These are phyloP conservation scores for Tricholoma matsutake DNA, from an alignment of 768 basidiomycete genomes.

Conservation along the genomic window DNA sequence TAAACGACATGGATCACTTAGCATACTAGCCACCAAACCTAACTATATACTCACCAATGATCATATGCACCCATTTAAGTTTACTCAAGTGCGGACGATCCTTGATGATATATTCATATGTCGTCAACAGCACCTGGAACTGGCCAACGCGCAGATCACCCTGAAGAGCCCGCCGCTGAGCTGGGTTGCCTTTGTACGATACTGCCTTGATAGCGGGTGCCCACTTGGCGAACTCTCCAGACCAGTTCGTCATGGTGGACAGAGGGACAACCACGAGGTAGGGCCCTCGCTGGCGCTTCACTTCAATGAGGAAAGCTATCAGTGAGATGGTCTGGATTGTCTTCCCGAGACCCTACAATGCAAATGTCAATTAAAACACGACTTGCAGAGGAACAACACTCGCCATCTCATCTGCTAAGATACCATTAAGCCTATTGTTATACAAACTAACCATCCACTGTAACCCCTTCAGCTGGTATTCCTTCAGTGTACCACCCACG, in stretches of 20 bases:
- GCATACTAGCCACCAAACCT: background rate
- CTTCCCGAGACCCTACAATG: conserved; percentile 82
- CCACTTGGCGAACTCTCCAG: conserved; percentile 97
- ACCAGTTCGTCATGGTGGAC: conserved; percentile 97
- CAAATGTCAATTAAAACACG: conserved; percentile 9
- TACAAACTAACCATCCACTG: conserved; percentile 99
- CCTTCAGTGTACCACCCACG: conserved; percentile 87
- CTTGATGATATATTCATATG: conserved; percentile 98
- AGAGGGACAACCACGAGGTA: conserved; percentile 95
- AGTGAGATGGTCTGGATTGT: conserved; percentile 94
- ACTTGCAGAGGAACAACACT: conserved; percentile 15
- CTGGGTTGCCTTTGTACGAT: conserved; percentile 90
- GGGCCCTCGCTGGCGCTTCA: conserved; percentile 87
- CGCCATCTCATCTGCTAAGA: conserved; percentile 93
- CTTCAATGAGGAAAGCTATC: conserved; percentile 91
- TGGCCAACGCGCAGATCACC: conserved; percentile 72
- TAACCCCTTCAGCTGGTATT: conserved; percentile 91
- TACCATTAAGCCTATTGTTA: conserved; percentile 94
- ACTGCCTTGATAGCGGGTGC: conserved; percentile 78
- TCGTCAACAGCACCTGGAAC: conserved; percentile 92
- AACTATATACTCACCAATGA: conserved; percentile 65
- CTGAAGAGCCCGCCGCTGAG: conserved; percentile 76
- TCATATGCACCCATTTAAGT: conserved; percentile 96
- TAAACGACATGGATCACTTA: conserved; percentile 20
- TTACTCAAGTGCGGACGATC: conserved; percentile 88